Evolutionary conservation across 106 monocot species (phyloP).

Genomic region (Agapanthus africanus): DNA sequence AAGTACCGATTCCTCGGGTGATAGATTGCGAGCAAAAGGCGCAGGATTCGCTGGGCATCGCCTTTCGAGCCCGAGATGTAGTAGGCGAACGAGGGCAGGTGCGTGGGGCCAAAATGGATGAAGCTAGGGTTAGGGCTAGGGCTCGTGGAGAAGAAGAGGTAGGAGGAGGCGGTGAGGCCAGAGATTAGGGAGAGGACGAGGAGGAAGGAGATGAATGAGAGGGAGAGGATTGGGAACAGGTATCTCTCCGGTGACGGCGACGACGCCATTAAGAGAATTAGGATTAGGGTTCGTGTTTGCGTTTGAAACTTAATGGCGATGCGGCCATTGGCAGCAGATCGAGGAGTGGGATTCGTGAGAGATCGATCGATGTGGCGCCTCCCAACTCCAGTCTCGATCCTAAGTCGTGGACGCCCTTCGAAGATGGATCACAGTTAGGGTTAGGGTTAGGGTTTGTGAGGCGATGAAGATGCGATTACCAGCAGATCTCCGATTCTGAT

Average conservation of each 20-base stretch:
- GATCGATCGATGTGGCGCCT: no score
- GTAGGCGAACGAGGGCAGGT: slow-evolving; percentile 56
- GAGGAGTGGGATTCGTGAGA: no score
- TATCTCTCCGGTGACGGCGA: neutral
- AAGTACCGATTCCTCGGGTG: slow-evolving; percentile 70
- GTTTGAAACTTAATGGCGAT: no score
- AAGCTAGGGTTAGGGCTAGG: slow-evolving; percentile 3
- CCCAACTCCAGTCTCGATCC: no score
- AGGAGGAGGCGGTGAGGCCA: slow-evolving; percentile 28
- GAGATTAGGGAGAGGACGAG: slow-evolving; percentile 44
- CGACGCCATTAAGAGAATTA: slow-evolving; percentile 10
- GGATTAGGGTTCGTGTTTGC: no score
- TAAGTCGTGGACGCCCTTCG: no score
- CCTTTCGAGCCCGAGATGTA: slow-evolving; percentile 42
- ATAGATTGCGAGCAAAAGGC: slow-evolving; percentile 54
- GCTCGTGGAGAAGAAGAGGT: slow-evolving; percentile 35
- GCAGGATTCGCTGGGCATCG: slow-evolving; percentile 27
- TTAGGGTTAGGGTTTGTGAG: no score
- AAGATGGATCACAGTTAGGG: no score
- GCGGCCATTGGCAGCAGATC: no score
- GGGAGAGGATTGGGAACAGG: slow-evolving; percentile 38
- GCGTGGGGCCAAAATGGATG: slow-evolving; percentile 8
- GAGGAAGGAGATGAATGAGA: slow-evolving; percentile 41
- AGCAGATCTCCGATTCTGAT: no score
- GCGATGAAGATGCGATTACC: no score